These are phyloP conservation scores for Rhododendron henanense DNA, from an alignment of 148 eudicot genomes.

Conservation along the genomic window DNA sequence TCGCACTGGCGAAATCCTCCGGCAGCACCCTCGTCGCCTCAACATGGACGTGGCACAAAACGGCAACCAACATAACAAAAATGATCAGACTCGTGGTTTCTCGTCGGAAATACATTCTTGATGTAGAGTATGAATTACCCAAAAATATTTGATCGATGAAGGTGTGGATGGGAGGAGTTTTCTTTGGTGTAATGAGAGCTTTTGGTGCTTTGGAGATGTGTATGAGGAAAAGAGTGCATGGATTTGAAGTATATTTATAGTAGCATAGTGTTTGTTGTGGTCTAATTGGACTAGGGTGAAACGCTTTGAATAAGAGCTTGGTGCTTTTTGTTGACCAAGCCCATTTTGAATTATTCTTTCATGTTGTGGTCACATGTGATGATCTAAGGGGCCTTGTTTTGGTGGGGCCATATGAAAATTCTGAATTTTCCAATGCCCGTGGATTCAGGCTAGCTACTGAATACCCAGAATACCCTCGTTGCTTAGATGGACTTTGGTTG, in stretches of 20 bases:
- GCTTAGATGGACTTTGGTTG: background rate
- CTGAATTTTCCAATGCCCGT: background rate
- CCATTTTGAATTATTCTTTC: background rate
- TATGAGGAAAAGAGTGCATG: background rate
- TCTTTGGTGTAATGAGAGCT: background rate
- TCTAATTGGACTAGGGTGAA: background rate
- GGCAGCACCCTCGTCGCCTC: slow-evolving; percentile 9
- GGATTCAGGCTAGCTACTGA: background rate
- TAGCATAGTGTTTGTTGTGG: background rate
- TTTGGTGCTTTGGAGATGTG: background rate
- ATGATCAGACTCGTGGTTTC: slow-evolving; percentile 2
- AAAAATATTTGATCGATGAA: background rate
- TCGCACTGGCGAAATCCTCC: slow-evolving; percentile 2
- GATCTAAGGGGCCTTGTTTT: background rate
- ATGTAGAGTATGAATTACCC: background rate
- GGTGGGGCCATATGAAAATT: background rate
- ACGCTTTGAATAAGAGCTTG: background rate
- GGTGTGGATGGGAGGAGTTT: background rate
- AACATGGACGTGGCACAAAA: background rate
- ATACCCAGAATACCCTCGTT: background rate
- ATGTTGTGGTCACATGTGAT: background rate
- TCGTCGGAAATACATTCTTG: slow-evolving; percentile 6
- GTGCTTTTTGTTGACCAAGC: background rate
- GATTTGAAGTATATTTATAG: background rate
- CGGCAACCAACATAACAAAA: background rate